Conservation (phyloP, 179 eudicot genomes). For the Patellifolia procumbens region DNA sequence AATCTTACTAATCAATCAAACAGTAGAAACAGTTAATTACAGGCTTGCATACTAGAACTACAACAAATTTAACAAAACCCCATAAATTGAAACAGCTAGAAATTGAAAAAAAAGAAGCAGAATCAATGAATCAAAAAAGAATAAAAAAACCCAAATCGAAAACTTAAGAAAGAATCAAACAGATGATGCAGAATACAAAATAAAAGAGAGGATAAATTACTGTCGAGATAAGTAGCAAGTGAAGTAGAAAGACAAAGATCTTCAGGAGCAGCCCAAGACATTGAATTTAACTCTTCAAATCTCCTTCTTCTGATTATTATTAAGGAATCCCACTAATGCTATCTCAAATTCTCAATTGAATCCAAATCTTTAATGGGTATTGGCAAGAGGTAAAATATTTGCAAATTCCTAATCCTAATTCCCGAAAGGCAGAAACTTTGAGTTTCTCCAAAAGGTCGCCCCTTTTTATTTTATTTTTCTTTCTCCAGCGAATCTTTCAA, state of each 20-base stretch:
- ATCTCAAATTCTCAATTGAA: neutral
- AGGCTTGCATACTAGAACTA: neutral
- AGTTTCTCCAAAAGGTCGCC: neutral
- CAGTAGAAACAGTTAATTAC: constrained; percentile 5
- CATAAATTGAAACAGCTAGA: neutral
- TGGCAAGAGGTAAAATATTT: too few species aligned
- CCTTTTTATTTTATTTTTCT: constrained; percentile 2
- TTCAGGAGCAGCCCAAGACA: constrained; percentile 39
- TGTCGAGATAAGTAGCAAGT: constrained; percentile 41
- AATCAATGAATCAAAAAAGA: too few species aligned
- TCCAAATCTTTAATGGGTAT: constrained; percentile 18
- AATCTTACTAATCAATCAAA: constrained; percentile 8
- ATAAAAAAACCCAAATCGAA: too few species aligned
- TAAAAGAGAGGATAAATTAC: constrained; percentile 13
- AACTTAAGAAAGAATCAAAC: neutral
- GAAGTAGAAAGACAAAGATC: constrained; percentile 38
- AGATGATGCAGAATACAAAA: neutral
- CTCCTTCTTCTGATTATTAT: neutral
- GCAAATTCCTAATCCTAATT: too few species aligned
- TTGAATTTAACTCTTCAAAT: constrained; percentile 15
- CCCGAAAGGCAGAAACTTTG: too few species aligned
- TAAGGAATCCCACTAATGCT: neutral
- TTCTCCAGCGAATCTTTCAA: too few species aligned
- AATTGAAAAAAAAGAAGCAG: neutral
- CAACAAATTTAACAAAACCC: neutral